Percentiles rank a stretch among this genome's conserved stretches.
These are phyloP conservation scores for Circinella minor DNA, from an alignment of 371 early-diverging fungal species.

Conservation along the genomic window DNA sequence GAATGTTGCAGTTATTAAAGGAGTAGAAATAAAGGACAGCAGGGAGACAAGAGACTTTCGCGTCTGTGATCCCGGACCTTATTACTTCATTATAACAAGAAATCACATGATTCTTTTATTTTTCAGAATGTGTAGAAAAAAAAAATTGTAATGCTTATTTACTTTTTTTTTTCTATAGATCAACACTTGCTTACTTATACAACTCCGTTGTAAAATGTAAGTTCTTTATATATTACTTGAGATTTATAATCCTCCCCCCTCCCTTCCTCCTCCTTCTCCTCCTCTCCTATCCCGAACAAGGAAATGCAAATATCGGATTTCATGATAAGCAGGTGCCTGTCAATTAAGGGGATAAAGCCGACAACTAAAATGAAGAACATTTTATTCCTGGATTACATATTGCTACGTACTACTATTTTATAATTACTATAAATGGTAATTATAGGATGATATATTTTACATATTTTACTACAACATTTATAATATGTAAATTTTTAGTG, in stretches of 20 bases:
- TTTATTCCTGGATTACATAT: not conserved
- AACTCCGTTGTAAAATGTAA: no score
- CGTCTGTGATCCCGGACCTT: slow-evolving; percentile 11
- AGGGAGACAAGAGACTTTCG: not conserved
- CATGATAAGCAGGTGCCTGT: slow-evolving; percentile 9
- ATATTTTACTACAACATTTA: no score
- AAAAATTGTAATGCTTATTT: no score
- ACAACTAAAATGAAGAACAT: slow-evolving; percentile 4
- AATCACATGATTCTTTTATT: slow-evolving; percentile 1
- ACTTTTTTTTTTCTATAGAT: not conserved
- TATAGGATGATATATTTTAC: not conserved
- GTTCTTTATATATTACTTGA: no score
- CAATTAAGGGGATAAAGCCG: slow-evolving; percentile 17
- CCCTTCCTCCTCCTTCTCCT: no score
- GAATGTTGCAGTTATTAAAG: not conserved
- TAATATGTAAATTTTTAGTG: no score
- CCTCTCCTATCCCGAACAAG: not conserved
- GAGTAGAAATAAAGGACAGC: not conserved
- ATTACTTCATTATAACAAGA: not conserved
- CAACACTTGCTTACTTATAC: no score
- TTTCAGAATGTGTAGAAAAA: no score
- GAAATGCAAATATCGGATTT: not conserved
- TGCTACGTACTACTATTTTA: no score
- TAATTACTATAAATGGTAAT: no score
- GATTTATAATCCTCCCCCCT: not conserved